Base-by-base conservation (phyloP, 495 filamentous ascomycete genomes). In the Schizothecium vesticola region DNA sequence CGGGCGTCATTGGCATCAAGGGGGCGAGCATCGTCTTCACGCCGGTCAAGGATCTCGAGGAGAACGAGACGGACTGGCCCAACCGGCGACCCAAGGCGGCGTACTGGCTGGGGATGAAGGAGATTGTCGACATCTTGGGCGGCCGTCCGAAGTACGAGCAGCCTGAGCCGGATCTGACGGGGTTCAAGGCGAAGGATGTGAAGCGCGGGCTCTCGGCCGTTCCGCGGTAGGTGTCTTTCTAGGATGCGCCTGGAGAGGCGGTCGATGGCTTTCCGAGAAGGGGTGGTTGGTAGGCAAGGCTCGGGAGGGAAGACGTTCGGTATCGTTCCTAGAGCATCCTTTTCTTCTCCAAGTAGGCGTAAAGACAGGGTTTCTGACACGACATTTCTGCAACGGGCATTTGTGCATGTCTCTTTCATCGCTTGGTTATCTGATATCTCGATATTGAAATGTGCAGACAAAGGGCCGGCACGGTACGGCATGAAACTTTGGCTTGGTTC, bases 21-120 rank as follows among this genome's bases (percentile, higher is more conserved):
- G 93, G 96, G 12, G 92, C 93, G 0, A 89, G 89, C 67, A 92
- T 99, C 11, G 87, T 93, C 10, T 96, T 98, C 79, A 90, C 88
- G 11, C 81, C 91, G 0, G 91, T 98, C 87, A 77, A 82, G 9
- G 81, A 87, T 61, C 81, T 90, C 26, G 95, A 97, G 78, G 86
- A 84, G 59, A 87, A 89, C 24, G 93, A 95, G 75, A 99, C 96
- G 19, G 93, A 98, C 81, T 99, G 96, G 96, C 83, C 86, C 67
- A 90, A 93, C 72, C 83, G 96, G 59, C 85, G 96, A 58, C 96
- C 96, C 25, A 93, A 88, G 79, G 75, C 87, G 5, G 93, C 93
- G 67, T 94, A 91, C 79, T 99, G 96, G 96, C 79, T 93, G 61
- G 83, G 84, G 26, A 80, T 96, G 74, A 93, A 92, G 81, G 82